Evolutionary conservation across 208 protist genomes (phyloP).

Genomic region (Entamoeba invadens): DNA sequence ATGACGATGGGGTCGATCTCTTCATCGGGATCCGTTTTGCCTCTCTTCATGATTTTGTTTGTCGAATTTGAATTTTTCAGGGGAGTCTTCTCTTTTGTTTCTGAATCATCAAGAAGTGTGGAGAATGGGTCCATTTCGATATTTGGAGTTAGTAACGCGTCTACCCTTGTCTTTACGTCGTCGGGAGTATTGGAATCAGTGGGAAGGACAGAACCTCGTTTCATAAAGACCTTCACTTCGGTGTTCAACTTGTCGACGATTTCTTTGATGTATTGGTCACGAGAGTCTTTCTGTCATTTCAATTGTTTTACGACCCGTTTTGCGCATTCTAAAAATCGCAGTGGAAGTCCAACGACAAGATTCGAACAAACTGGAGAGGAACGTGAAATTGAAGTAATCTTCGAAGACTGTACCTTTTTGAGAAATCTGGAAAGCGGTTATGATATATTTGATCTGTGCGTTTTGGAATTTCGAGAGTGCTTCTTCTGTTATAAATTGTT

Average conservation of each 20-base stretch:
- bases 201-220: not conserved
- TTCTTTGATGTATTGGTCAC: not conserved
- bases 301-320: too few relatives aligned
- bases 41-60: too few relatives aligned
- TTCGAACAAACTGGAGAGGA: not conserved
- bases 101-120: too few relatives aligned
- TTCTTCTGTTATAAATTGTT: not conserved
- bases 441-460: not conserved
- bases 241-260: not conserved
- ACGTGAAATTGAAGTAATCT: not conserved
- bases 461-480: not conserved
- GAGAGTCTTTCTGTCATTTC: not conserved
- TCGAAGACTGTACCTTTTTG: not conserved
- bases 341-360: not conserved
- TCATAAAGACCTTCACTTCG: not conserved
- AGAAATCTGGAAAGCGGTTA: not conserved
- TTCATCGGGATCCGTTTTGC: too few relatives aligned
- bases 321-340: too few relatives aligned
- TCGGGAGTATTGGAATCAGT: not conserved
- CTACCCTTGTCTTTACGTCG: too few relatives aligned
- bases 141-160: too few relatives aligned
- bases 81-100: too few relatives aligned
- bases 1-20: too few relatives aligned
- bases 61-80: too few relatives aligned
- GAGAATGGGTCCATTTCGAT: too few relatives aligned